A percentile compares a stretch with the other conserved stretches of the same genome.
Evolutionary conservation across 2,329 filamentous ascomycete genomes (phyloP).

Genomic region (Cercospora canescens): DNA sequence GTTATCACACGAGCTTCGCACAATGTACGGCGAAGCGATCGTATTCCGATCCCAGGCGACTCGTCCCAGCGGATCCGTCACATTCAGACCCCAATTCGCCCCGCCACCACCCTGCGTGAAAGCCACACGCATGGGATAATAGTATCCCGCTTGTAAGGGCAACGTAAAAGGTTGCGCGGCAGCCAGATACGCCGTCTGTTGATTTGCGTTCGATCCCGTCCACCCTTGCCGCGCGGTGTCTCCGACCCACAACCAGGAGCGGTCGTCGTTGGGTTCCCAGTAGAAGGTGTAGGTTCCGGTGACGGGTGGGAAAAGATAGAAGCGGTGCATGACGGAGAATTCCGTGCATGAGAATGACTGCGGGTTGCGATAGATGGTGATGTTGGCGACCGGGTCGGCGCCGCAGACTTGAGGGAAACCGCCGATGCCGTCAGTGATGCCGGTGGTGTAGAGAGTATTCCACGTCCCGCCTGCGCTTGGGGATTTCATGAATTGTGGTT

Average conservation of each 20-base stretch:
- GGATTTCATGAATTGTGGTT: slow-evolving; percentile 16
- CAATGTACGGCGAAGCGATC: slow-evolving; percentile 11
- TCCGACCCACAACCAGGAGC: slow-evolving; percentile 11
- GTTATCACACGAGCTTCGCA: slow-evolving; percentile 15
- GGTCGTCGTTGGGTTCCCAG: slow-evolving; percentile 11
- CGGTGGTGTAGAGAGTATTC: slow-evolving; percentile 12
- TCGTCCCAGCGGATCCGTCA: slow-evolving; percentile 10
- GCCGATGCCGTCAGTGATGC: not conserved
- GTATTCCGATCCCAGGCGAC: slow-evolving; percentile 9
- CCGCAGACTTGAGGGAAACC: slow-evolving; percentile 4
- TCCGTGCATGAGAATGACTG: slow-evolving; percentile 9
- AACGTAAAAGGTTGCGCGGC: not conserved
- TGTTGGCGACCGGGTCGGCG: not conserved
- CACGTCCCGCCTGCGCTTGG: slow-evolving; percentile 9
- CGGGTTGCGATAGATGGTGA: slow-evolving; percentile 1
- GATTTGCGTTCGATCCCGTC: slow-evolving; percentile 10
- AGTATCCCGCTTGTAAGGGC: not conserved
- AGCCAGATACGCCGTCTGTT: not conserved
- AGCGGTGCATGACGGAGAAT: slow-evolving; percentile 16
- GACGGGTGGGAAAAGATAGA: slow-evolving; percentile 14
- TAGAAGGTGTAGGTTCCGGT: slow-evolving; percentile 10
- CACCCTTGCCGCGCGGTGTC: slow-evolving; percentile 9
- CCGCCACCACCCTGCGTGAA: slow-evolving; percentile 13
- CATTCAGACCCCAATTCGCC: slow-evolving; percentile 3
- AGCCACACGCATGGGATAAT: slow-evolving; percentile 13